Conservation (phyloP, 371 early-diverging fungal genomes). For the Rhizomucor miehei region DNA sequence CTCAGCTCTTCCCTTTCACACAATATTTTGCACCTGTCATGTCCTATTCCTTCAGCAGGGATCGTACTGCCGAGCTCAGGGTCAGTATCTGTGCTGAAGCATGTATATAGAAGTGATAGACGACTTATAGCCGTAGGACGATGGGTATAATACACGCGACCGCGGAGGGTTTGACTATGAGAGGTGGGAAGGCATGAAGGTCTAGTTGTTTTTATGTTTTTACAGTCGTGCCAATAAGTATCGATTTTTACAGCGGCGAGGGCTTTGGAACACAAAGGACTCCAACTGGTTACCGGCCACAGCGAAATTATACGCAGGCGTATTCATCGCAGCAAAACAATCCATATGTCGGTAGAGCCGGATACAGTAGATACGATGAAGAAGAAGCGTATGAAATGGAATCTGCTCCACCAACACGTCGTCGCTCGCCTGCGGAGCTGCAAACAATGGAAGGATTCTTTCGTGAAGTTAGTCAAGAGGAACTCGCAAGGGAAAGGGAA, state of each 20-base stretch:
- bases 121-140: background rate
- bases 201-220: background rate
- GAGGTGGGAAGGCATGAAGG: background rate
- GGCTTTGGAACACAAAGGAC: conserved; percentile 19
- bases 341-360: background rate
- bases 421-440: conserved; percentile 14
- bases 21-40: background rate
- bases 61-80: conserved; percentile 14
- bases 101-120: background rate
- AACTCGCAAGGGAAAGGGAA: conserved; percentile 12
- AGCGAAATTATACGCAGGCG: background rate
- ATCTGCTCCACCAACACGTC: conserved; percentile 7
- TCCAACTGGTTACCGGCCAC: conserved; percentile 12
- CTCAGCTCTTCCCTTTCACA: background rate
- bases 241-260: conserved; percentile 3
- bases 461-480: conserved; percentile 28
- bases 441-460: conserved; percentile 39
- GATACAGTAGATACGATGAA: background rate
- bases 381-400: conserved; percentile 19
- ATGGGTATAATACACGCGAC: background rate
- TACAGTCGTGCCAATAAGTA: no score
- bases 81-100: background rate
- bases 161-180: background rate
- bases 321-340: background rate
- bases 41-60: conserved; percentile 13